phyloP scores from a whole-genome alignment of 2,329 filamentous ascomycete genomes.

The Trichoderma breve region DNA sequence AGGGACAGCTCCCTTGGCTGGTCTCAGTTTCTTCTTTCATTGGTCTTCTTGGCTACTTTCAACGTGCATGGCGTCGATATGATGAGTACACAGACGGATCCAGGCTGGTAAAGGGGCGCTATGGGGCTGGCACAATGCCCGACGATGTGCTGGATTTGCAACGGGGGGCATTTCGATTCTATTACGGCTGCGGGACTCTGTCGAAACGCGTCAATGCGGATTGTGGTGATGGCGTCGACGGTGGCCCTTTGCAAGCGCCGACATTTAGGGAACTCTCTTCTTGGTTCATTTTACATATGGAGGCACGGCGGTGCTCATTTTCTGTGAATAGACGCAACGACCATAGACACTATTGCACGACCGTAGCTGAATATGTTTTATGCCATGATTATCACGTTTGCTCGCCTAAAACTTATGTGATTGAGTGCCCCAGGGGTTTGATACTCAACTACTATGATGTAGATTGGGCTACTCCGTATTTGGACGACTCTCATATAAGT shows the following conservation, averaged over 20 bases:
- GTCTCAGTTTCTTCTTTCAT: conserved; percentile 3
- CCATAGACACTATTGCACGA: conserved; percentile 3
- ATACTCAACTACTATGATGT: not conserved
- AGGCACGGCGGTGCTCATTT: conserved; percentile 16
- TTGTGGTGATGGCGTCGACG: not conserved
- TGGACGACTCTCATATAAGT: not conserved
- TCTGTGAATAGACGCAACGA: conserved; percentile 10
- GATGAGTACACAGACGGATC: conserved; percentile 24
- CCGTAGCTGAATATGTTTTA: not conserved
- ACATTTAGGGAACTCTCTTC: conserved; percentile 10
- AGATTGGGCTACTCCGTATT: not conserved
- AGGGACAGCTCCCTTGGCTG: conserved; percentile 5
- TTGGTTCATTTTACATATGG: conserved; percentile 8
- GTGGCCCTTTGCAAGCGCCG: not conserved
- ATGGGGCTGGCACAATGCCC: conserved; percentile 14
- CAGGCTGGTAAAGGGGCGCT: conserved; percentile 14
- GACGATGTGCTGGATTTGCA: conserved; percentile 21
- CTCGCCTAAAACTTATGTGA: not conserved
- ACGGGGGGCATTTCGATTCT: conserved; percentile 18
- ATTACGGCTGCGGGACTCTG: not conserved
- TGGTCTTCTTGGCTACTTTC: conserved; percentile 11
- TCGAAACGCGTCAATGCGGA: not conserved
- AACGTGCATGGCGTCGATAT: conserved; percentile 23
- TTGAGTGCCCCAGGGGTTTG: not conserved
- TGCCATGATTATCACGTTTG: not conserved